phyloP scores from a whole-genome alignment of 2,329 filamentous ascomycete genomes.

The Emergomyces orientalis region DNA sequence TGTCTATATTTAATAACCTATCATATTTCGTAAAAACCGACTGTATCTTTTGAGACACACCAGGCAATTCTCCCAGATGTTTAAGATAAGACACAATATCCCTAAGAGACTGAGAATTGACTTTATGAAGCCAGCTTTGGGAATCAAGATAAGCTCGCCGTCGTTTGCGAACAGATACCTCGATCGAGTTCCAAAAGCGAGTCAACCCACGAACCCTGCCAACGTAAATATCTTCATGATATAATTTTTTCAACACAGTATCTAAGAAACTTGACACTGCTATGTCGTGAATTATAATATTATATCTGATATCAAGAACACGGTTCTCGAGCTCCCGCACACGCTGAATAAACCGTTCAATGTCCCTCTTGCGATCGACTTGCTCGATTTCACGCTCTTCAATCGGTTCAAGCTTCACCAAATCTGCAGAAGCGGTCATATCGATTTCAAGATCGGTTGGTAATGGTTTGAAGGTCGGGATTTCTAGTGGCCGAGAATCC shows the following conservation, averaged over 20 bases:
- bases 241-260: not conserved
- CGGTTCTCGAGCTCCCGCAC: not conserved
- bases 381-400: not conserved
- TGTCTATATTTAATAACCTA: not conserved
- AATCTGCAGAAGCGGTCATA: not conserved
- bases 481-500: not conserved
- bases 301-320: not conserved
- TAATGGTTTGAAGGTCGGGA: not conserved
- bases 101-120: not conserved
- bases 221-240: not conserved
- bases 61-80: not conserved
- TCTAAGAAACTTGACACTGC: not conserved
- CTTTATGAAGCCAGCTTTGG: not conserved
- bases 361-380: not conserved
- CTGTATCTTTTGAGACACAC: not conserved
- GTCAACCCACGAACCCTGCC: not conserved
- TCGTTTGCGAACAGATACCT: not conserved
- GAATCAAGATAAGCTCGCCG: not conserved
- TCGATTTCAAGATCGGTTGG: not conserved
- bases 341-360: not conserved
- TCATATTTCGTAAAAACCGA: not conserved
- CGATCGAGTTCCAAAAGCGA: not conserved
- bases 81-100: not conserved
- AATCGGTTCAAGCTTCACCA: not conserved
- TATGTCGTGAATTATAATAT: not conserved